phyloP scores from a whole-genome alignment of 768 basidiomycete species.

The Mycena sanguinolenta region DNA sequence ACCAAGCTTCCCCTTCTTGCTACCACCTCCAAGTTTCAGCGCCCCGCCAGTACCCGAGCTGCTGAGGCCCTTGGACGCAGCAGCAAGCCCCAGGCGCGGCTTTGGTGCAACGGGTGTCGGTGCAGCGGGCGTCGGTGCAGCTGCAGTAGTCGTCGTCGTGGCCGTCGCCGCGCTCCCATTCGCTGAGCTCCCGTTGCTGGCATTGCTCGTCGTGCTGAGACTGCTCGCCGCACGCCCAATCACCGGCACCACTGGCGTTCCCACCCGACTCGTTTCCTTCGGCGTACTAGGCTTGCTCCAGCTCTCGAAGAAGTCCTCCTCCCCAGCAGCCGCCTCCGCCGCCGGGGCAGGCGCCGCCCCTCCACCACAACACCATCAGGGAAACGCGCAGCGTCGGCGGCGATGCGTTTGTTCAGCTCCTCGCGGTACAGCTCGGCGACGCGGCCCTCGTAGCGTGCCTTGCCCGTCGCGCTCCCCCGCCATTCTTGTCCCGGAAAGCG shows the following conservation, averaged over 20 bases:
- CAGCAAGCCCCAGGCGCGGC: conserved; percentile 33
- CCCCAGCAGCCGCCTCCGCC: conserved; percentile 57
- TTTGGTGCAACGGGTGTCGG: conserved; percentile 52
- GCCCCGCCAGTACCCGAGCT: conserved; percentile 24
- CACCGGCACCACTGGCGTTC: conserved; percentile 36
- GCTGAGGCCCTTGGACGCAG: conserved; percentile 31
- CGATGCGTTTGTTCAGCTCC: conserved; percentile 84
- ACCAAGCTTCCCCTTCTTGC: conserved; percentile 40
- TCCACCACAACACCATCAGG: conserved; percentile 87
- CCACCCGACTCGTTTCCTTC: conserved; percentile 47
- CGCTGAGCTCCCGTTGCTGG: background rate
- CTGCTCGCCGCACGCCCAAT: conserved; percentile 24
- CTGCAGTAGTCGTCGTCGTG: conserved; percentile 40
- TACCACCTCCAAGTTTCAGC: conserved; percentile 36
- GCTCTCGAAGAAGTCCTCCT: conserved; percentile 96
- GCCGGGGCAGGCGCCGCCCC: conserved; percentile 63
- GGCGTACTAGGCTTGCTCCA: conserved; percentile 91
- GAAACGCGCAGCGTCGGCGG: conserved; percentile 81
- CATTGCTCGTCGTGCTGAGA: background rate
- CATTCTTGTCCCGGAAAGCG: conserved; percentile 93
- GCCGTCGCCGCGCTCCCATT: conserved; percentile 8
- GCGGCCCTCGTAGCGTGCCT: conserved; percentile 90
- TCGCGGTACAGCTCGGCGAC: conserved; percentile 93
- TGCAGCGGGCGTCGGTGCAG: conserved; percentile 47
- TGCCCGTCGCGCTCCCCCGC: conserved; percentile 77